These are phyloP conservation scores for Coniophora puteana DNA, from an alignment of 1,284 basidiomycete species.

Conservation along the genomic window DNA sequence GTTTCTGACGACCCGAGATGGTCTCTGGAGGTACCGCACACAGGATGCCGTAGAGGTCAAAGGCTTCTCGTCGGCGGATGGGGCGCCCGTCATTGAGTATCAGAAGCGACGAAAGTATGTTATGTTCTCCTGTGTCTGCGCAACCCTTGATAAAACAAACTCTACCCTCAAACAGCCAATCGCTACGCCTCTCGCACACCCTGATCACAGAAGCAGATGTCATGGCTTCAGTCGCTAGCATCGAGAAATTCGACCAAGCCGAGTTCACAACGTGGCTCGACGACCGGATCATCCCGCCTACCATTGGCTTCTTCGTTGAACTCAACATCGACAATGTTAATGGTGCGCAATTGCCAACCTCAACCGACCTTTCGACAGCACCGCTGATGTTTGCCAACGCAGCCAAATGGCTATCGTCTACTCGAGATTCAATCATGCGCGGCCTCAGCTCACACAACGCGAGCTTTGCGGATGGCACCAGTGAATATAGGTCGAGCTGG, in stretches of 20 bases:
- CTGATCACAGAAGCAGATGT: constrained; percentile 10
- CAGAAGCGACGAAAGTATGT: constrained; percentile 14
- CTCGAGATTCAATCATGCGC: constrained; percentile 8
- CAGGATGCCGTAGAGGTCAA: constrained; percentile 17
- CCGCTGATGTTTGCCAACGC: constrained; percentile 8
- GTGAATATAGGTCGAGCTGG: not conserved
- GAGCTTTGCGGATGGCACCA: not conserved
- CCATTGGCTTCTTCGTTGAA: constrained; percentile 20
- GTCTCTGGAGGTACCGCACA: constrained; percentile 23
- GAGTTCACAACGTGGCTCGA: constrained; percentile 17
- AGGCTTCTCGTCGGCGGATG: constrained; percentile 16
- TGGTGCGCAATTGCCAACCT: not conserved
- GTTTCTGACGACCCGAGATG: constrained; percentile 19
- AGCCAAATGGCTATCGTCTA: constrained; percentile 1
- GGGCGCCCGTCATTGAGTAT: constrained; percentile 12
- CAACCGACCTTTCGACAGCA: too few species aligned
- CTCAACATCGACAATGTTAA: not conserved
- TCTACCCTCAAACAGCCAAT: constrained; percentile 5
- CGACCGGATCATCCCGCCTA: constrained; percentile 3
- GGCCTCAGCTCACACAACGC: too few species aligned
- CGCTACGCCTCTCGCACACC: constrained; percentile 8
- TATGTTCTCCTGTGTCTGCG: not conserved
- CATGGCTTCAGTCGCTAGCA: constrained; percentile 3
- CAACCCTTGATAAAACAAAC: not conserved
- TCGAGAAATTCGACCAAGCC: constrained; percentile 3